Evolutionary conservation across 805 yeast species (phyloP), one percentile per base, ranked within the genome.

Genomic region (Nakazawaea laoshanensis): DNA sequence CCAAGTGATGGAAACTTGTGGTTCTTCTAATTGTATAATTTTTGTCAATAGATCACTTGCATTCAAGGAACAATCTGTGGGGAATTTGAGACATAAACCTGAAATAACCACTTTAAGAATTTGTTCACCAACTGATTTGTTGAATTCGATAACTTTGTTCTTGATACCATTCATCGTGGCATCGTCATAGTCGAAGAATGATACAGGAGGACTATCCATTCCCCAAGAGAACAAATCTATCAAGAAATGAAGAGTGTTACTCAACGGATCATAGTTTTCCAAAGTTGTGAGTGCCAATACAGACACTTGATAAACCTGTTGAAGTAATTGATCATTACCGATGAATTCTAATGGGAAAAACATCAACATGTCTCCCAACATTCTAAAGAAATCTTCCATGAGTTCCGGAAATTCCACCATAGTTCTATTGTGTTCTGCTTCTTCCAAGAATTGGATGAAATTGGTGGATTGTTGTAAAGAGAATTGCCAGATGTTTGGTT

Each of bases 211-310:
- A 7, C 70, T 62, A 18, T 70, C 78, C 42, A 79, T 73, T 1
- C 95, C 95, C 89, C 94, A 88, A 5, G 87, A 72, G 15, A 83
- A 56, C 22, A 86, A 63, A 52, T 92, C 98, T 42, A 84, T 78
- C 44, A 88, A 55, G 52, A 74, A 86, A 48, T 85, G 87, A 37
- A 88, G 58, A 13, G 79, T 72, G 3, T 86, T 65, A 25, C 69
- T 61, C 37, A 86, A 61, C 4, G 95, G 79, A 40, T 82, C 92
- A 38, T 65, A 67, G 48, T 85, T 87, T 39, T 75, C 77, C 27
- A 79, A 61, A 16, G 52, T 56, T 11, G 51, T 49, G 45, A 74
- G 60, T 15, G 74, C 67, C 35, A 66, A 61, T 24, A 82, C 47
- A 3, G 85, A 70, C 3, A 82, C 70, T 30, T 78, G 73, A 39